These are phyloP conservation scores for Takakia lepidozioides DNA, from an alignment of 225 moss, liverwort and hornwort species.

Conservation along the genomic window DNA sequence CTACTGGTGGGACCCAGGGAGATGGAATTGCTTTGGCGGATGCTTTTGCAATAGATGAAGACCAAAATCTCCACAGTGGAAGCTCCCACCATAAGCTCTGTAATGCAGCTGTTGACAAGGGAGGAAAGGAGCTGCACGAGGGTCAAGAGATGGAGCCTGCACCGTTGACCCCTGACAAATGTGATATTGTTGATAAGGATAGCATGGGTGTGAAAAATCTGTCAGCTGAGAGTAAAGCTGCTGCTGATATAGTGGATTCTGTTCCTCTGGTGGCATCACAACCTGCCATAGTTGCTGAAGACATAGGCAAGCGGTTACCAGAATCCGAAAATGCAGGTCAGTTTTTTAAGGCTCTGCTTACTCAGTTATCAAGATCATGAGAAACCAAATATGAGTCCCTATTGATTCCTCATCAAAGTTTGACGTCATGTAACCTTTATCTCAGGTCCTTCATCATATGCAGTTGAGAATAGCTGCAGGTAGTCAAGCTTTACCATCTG, in stretches of 20 bases:
- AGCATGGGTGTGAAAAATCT: constrained; percentile 35
- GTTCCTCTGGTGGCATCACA: constrained; percentile 1
- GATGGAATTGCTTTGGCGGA: constrained; percentile 7
- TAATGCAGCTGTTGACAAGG: constrained; percentile 16
- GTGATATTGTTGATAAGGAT: constrained; percentile 53
- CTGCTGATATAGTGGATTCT: constrained; percentile 18
- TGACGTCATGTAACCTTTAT: too few relatives aligned
- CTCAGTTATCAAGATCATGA: too few relatives aligned
- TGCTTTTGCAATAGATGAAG: constrained; percentile 13
- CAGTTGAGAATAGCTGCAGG: too few relatives aligned
- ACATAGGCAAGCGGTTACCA: too few relatives aligned
- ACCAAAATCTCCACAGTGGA: constrained; percentile 6
- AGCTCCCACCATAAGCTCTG: constrained; percentile 8
- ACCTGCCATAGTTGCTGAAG: constrained; percentile 1
- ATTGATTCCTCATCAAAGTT: too few relatives aligned
- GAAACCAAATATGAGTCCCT: too few relatives aligned
- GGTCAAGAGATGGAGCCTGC: constrained; percentile 44
- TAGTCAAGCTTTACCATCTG: too few relatives aligned
- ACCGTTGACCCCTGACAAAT: constrained; percentile 51
- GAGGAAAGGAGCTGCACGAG: constrained; percentile 12
- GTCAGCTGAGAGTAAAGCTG: constrained; percentile 31
- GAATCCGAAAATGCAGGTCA: too few relatives aligned
- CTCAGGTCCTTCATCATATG: too few relatives aligned
- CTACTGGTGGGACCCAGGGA: constrained; percentile 5
- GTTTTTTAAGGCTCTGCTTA: too few relatives aligned